A percentile compares a stretch with the other conserved stretches of the same genome.
Evolutionary conservation across 108 stramenopile species (phyloP).

Genomic region (Parietichytrium sp.): DNA sequence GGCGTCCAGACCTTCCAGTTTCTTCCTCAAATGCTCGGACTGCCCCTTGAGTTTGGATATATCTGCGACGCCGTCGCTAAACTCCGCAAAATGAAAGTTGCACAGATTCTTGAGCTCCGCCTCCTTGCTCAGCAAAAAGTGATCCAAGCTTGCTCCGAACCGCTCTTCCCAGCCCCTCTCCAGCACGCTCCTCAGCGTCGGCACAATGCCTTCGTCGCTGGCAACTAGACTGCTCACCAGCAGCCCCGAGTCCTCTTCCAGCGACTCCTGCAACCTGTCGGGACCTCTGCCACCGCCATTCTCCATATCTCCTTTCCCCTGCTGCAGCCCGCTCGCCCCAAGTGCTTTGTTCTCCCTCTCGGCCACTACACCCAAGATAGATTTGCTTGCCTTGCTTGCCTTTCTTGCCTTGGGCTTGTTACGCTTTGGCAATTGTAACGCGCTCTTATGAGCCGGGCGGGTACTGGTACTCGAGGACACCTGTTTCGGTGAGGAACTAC

Average conservation of each 20-base stretch:
- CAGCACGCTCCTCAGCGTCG: slow-evolving; percentile 26
- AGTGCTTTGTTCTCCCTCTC: too few species aligned
- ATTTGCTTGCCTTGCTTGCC: too few species aligned
- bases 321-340: too few species aligned
- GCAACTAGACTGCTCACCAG: background rate
- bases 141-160: background rate
- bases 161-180: slow-evolving; percentile 13
- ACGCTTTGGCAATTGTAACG: too few species aligned
- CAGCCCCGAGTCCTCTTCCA: background rate
- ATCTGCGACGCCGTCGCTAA: background rate
- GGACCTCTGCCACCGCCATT: too few species aligned
- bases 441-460: too few species aligned
- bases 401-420: too few species aligned
- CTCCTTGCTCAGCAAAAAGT: slow-evolving; percentile 1
- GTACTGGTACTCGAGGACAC: too few species aligned
- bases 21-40: background rate
- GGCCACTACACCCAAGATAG: too few species aligned
- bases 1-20: background rate
- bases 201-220: background rate
- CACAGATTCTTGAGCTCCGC: background rate
- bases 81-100: slow-evolving; percentile 36
- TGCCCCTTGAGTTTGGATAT: background rate
- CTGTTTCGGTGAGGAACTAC: too few species aligned
- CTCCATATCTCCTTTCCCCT: too few species aligned
- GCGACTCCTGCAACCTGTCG: too few species aligned